phyloP scores from a whole-genome alignment of 208 protist species.

The Crithidia bombi region DNA sequence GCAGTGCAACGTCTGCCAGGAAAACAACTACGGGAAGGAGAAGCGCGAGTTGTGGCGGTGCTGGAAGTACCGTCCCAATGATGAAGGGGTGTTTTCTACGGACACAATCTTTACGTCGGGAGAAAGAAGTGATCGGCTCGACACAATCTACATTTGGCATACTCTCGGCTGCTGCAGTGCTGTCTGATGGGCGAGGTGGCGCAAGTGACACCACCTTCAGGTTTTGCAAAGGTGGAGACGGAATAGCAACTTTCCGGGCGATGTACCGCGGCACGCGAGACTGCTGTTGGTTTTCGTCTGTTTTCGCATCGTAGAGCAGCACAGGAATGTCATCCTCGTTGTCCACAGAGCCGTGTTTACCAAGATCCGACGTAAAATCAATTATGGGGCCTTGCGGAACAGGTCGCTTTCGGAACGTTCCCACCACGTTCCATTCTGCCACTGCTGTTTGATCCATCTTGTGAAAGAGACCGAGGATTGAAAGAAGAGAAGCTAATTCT shows the following conservation, averaged over 20 bases:
- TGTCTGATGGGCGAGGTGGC: constrained; percentile 20
- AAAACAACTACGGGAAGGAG: constrained; percentile 56
- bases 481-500: not conserved
- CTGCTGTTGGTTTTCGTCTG: constrained; percentile 26
- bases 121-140: constrained; percentile 14
- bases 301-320: constrained; percentile 41
- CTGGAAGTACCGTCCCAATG: constrained; percentile 53
- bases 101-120: constrained; percentile 11
- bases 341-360: constrained; percentile 18
- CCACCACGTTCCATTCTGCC: constrained; percentile 49
- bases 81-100: constrained; percentile 30
- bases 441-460: constrained; percentile 25
- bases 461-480: not conserved
- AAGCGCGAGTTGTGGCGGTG: constrained; percentile 43
- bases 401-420: constrained; percentile 38
- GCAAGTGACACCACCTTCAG: constrained; percentile 65
- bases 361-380: constrained; percentile 32
- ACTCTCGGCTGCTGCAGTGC: constrained; percentile 5
- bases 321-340: constrained; percentile 27
- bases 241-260: constrained; percentile 51
- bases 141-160: constrained; percentile 43
- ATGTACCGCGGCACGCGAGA: constrained; percentile 58
- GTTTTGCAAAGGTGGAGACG: constrained; percentile 37
- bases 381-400: constrained; percentile 43
- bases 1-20: constrained; percentile 59